Base-by-base conservation (phyloP, 2,329 filamentous ascomycete genomes). In the Aspergillus sp. region DNA sequence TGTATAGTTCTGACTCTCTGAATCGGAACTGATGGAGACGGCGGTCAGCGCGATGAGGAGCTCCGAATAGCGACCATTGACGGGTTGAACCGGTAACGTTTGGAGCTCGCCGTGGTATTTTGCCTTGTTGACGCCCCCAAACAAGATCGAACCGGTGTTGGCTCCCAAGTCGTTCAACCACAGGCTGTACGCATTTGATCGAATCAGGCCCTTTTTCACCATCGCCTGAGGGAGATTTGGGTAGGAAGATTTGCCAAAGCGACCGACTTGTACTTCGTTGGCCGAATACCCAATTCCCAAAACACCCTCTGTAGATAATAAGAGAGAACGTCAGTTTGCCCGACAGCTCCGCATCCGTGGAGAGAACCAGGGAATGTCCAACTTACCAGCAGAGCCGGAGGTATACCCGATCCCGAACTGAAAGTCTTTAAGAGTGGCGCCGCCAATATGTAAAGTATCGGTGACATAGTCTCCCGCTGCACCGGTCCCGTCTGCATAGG, bases 401-500 rank as follows among this genome's bases (percentile, higher is more conserved):
- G 58, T 55, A 61, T 83, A 82, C 5, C 83, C 84, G 55, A 86
- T 74, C 25, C 82, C 83, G 58, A 87, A 84, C 59, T 85, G 81
- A 58, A 86, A 76, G 42, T 75, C 67, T 2, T 75, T 62, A 29
- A 87, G 58, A 0, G 67, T 75, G 10, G 75, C 66, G 20, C 75
- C 78, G 20, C 80, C 82, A 43, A 87, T 65, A 3, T 55, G 75
- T 52, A 96, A 74, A 0, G 80, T 87, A 65, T 97, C 92, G 4
- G 82, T 85, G 2, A 84, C 89, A 68, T 96, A 96, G 71, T 94
- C 88, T 31, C 92, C 91, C 1, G 75, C 69, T 0, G 91, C 88
- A 4, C 85, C 84, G 0, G 88, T 88, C 43, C 89, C 89, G 71
- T 96, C 91, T 38, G 88, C 87, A 60, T 96, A 96, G 1, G 86